These are phyloP conservation scores for Colletotrichum costaricense DNA, from an alignment of 2,329 filamentous ascomycete species.

Conservation along the genomic window DNA sequence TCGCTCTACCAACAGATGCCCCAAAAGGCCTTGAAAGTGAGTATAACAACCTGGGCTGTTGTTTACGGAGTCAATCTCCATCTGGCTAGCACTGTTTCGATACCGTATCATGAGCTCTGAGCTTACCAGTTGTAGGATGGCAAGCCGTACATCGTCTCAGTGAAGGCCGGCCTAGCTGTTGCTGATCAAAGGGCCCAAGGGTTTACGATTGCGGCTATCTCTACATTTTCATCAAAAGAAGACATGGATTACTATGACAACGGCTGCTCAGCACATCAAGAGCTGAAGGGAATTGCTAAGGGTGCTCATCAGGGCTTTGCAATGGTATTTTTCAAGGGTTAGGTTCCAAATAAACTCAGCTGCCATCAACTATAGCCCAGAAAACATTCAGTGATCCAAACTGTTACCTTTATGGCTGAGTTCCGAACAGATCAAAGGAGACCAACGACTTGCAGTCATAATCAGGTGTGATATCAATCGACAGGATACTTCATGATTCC, in stretches of 20 bases:
- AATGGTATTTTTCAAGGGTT: constrained; percentile 62
- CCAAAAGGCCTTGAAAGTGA: constrained; percentile 45
- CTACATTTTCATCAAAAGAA: constrained; percentile 65
- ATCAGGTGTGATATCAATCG: too few species aligned
- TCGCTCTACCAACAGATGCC: constrained; percentile 47
- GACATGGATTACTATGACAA: constrained; percentile 73
- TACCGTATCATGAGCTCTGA: background rate
- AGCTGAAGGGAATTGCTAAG: constrained; percentile 46
- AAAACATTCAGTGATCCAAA: too few species aligned
- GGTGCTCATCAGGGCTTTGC: constrained; percentile 51
- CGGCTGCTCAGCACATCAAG: constrained; percentile 46
- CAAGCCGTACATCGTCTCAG: constrained; percentile 68
- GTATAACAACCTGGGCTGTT: background rate
- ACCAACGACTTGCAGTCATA: too few species aligned
- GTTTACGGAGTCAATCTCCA: too few species aligned
- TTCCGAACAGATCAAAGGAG: too few species aligned
- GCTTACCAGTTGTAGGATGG: constrained; percentile 58
- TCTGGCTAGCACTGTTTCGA: background rate
- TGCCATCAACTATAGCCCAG: background rate
- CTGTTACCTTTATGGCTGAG: too few species aligned
- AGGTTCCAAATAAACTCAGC: background rate
- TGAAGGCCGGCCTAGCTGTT: constrained; percentile 59
- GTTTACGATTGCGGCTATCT: constrained; percentile 67
- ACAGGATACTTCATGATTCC: too few species aligned
- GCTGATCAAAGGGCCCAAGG: constrained; percentile 67